phyloP scores from a whole-genome alignment of 2,329 filamentous ascomycete species.

The Ascochyta koolunga region DNA sequence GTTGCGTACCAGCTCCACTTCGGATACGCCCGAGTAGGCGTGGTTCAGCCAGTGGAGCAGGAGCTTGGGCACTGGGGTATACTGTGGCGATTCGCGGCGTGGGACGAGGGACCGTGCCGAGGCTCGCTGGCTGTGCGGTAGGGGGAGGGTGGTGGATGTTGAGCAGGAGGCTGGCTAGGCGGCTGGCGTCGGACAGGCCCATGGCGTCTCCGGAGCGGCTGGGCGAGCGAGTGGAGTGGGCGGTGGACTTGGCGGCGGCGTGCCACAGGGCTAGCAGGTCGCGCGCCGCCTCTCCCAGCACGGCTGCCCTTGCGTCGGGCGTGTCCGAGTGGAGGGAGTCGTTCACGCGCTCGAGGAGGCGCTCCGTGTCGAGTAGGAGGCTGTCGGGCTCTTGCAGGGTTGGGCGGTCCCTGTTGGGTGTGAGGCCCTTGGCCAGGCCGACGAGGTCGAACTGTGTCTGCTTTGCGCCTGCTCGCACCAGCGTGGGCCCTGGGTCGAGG shows the following conservation, averaged over 20 bases:
- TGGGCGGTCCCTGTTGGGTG: slow-evolving; percentile 62
- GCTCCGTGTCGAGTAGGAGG: slow-evolving; percentile 77
- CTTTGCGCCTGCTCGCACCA: slow-evolving; percentile 39
- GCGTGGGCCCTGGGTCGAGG: slow-evolving; percentile 22
- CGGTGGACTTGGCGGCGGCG: slow-evolving; percentile 51
- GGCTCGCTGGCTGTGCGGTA: slow-evolving; percentile 26
- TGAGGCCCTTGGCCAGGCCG: slow-evolving; percentile 73
- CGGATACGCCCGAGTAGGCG: slow-evolving; percentile 72
- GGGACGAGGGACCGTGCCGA: slow-evolving; percentile 34
- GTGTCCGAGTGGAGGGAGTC: slow-evolving; percentile 41
- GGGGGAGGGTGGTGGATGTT: slow-evolving; percentile 71
- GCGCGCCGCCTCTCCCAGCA: slow-evolving; percentile 36
- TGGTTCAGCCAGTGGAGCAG: slow-evolving; percentile 82
- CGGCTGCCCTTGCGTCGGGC: slow-evolving; percentile 35
- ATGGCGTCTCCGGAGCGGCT: slow-evolving; percentile 57
- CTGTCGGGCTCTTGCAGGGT: slow-evolving; percentile 71
- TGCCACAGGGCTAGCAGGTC: slow-evolving; percentile 54
- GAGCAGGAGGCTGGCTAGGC: slow-evolving; percentile 77
- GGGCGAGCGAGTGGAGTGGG: slow-evolving; percentile 21
- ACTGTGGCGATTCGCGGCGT: slow-evolving; percentile 30
- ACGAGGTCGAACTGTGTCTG: slow-evolving; percentile 68
- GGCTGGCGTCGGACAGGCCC: slow-evolving; percentile 75
- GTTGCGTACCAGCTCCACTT: slow-evolving; percentile 68
- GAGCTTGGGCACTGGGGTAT: slow-evolving; percentile 70
- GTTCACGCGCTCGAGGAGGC: slow-evolving; percentile 59